Evolutionary conservation across 2,329 filamentous ascomycete species (phyloP).

Genomic region (Fusarium sp.): DNA sequence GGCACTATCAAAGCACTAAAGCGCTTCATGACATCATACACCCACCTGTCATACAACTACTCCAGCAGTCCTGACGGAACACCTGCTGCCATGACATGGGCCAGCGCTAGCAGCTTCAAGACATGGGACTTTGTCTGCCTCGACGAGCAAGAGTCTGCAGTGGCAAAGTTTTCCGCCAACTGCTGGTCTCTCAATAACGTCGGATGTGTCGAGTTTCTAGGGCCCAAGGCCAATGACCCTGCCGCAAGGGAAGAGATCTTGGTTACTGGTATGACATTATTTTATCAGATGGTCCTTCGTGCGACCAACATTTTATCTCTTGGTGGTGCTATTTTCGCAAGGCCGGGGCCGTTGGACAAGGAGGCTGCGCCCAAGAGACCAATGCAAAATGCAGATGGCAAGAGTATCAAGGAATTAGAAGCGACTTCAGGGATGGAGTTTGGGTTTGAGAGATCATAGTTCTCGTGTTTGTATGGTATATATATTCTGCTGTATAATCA

Average conservation of each 20-base stretch:
- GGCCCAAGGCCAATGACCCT: conserved; percentile 18
- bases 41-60: conserved; percentile 35
- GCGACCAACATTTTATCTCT: conserved; percentile 16
- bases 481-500: not conserved
- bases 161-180: conserved; percentile 35
- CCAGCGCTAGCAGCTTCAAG: conserved; percentile 27
- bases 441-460: not conserved
- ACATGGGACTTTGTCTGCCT: conserved; percentile 39
- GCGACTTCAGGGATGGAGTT: not conserved
- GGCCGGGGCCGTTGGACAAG: conserved; percentile 27
- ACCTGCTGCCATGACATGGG: conserved; percentile 35
- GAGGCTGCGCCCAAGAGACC: conserved; percentile 3
- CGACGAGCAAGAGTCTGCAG: conserved; percentile 30
- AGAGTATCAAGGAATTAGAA: not conserved
- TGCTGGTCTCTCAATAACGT: conserved; percentile 24
- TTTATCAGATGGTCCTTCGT: conserved; percentile 35
- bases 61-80: conserved; percentile 5
- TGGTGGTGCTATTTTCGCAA: conserved; percentile 30
- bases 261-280: conserved; percentile 30
- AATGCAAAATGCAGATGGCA: not conserved
- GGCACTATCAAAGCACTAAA: conserved; percentile 35
- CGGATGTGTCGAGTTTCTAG: conserved; percentile 34
- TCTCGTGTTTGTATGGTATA: not conserved
- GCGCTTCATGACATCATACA: conserved; percentile 36
- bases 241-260: conserved; percentile 34